Conservation (phyloP, 75 land plant species). For the Selaginella tamariscina region DNA sequence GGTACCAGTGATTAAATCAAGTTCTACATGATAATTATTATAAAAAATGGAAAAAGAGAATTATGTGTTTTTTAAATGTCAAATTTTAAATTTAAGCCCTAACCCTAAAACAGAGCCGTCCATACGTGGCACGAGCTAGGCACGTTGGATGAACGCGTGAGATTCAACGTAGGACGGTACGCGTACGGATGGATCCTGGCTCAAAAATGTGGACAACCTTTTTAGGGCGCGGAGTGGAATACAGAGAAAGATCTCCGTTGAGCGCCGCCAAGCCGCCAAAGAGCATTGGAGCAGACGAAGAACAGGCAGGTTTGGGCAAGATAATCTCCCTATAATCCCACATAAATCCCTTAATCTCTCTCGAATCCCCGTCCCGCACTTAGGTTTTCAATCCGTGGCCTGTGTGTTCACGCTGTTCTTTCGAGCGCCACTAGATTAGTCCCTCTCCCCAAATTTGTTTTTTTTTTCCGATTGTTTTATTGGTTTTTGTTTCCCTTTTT, state of each 20-base stretch:
- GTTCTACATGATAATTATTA: slow-evolving; percentile 17
- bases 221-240: background rate
- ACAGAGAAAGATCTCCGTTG: background rate
- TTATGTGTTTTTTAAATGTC: too few relatives aligned
- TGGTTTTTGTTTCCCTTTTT: background rate
- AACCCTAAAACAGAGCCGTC: too few relatives aligned
- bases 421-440: slow-evolving; percentile 1
- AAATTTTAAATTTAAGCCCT: too few relatives aligned
- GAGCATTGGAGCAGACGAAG: background rate
- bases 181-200: background rate
- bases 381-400: slow-evolving; percentile 1
- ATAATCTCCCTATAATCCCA: too few relatives aligned
- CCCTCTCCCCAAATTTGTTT: background rate
- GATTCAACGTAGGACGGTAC: too few relatives aligned
- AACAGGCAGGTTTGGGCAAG: background rate
- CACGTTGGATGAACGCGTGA: background rate
- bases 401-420: background rate
- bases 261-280: background rate
- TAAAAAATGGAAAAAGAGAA: too few relatives aligned
- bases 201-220: background rate
- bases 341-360: too few relatives aligned
- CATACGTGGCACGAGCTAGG: background rate
- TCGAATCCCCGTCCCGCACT: too few relatives aligned
- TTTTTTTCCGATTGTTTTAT: background rate
- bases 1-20: slow-evolving; percentile 23